Percentiles rank a stretch among this genome's conserved stretches.
Evolutionary conservation across 23 red algal species (phyloP).

Genomic region (Agarophyton chilense): DNA sequence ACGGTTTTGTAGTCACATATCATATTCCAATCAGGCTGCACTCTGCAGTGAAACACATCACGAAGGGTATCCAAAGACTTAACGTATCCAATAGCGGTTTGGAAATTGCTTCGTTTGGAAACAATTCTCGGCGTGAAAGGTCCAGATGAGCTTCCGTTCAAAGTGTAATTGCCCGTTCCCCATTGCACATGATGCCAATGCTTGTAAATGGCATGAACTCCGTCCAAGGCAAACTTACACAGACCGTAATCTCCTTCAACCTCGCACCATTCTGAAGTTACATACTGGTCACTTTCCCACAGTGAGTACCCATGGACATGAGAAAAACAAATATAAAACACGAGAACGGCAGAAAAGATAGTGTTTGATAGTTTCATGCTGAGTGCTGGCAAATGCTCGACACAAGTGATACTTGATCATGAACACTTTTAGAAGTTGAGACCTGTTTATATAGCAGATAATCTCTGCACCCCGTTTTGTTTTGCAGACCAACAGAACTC

Average conservation of each 20-base stretch:
- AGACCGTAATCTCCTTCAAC: not conserved
- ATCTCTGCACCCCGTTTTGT: too few relatives aligned
- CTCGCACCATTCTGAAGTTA: slow-evolving; percentile 25
- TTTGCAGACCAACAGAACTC: too few relatives aligned
- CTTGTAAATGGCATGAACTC: not conserved
- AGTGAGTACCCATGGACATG: too few relatives aligned
- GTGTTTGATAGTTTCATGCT: too few relatives aligned
- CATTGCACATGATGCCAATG: not conserved
- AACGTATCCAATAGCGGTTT: not conserved
- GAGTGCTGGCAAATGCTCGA: too few relatives aligned
- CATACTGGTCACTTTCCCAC: not conserved
- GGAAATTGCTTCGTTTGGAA: not conserved
- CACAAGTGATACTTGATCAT: too few relatives aligned
- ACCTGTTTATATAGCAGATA: too few relatives aligned
- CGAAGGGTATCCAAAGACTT: slow-evolving; percentile 1
- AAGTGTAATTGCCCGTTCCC: not conserved
- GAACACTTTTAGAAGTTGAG: too few relatives aligned
- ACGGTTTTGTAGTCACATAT: not conserved
- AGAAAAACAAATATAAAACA: too few relatives aligned
- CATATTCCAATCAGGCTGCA: not conserved
- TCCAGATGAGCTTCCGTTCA: slow-evolving; percentile 1
- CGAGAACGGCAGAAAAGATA: too few relatives aligned
- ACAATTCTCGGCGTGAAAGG: slow-evolving; percentile 12
- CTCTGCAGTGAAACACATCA: not conserved
- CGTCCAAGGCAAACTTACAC: slow-evolving; percentile 1